Evolutionary conservation across 208 protist species (phyloP), one percentile per base, ranked within the genome.

Genomic region (Crithidia thermophila): DNA sequence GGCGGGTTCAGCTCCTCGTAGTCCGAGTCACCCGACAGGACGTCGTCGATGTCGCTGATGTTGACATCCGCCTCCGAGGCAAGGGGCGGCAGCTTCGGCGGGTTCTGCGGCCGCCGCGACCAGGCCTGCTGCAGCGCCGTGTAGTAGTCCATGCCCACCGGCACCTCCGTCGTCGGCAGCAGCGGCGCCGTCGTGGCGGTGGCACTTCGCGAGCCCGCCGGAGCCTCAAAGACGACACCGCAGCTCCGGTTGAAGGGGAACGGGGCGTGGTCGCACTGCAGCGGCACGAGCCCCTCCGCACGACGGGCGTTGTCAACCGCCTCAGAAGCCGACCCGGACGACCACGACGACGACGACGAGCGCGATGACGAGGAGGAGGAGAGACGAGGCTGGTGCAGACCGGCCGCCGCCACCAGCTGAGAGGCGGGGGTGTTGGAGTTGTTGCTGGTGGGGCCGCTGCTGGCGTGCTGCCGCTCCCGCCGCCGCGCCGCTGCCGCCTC

Each of bases 1-100:
- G 81, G 66, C 11, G 87, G 87, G 14, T 39, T 65, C 49, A 91
- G 28, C 45, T 79, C 79, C 72, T 68, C 64, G 51, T 51, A 62
- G 33, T 72, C 52, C 1, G 64, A 55, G 40, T 72, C 65, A 8
- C 66, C 57, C 0, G 68, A 75, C 40, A 75, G 34, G 27, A 67
- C 50, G 23, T 67, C 68, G 23, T 75, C 60, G n/a, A 75, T 75
- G 27, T 67, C 60, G 43, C 28, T 49, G 23, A 75, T 52, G 28
- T 75, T 62, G 34, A 75, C 60, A 20, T 75, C 68, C 25, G 58
- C 63, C 52, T 56, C 68, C 2, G 52, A 62, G 60, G 68, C 68
- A 13, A 75, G 59, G 40, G 60, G 68, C 3, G 60, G 59, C 43
- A 75, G 52, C 18, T 60, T 67, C 20, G 68, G 68, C 16, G 34